phyloP scores from a whole-genome alignment of 495 filamentous ascomycete genomes.

The Neohortaea acidophila region DNA sequence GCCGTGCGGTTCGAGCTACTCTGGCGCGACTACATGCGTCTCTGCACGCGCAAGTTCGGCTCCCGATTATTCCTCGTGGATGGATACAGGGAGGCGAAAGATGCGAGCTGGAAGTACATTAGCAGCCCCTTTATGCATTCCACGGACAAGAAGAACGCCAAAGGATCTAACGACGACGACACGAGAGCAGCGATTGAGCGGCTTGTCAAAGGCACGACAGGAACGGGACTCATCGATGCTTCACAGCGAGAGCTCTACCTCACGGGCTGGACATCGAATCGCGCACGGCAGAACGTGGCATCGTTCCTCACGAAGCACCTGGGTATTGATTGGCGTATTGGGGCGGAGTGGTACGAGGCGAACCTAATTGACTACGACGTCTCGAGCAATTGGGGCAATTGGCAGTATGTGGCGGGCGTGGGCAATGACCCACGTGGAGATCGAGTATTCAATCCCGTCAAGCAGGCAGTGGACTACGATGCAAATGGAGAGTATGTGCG shows the following conservation, averaged over 20 bases:
- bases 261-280: slow-evolving; percentile 59
- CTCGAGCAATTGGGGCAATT: slow-evolving; percentile 59
- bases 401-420: slow-evolving; percentile 60
- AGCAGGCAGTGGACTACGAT: slow-evolving; percentile 58
- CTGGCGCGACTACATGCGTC: slow-evolving; percentile 63
- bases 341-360: slow-evolving; percentile 65
- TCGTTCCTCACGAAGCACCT: slow-evolving; percentile 56
- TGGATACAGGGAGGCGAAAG: slow-evolving; percentile 40
- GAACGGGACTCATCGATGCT: slow-evolving; percentile 56
- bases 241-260: slow-evolving; percentile 50
- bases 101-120: slow-evolving; percentile 11
- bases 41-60: slow-evolving; percentile 50
- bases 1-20: slow-evolving; percentile 53
- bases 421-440: slow-evolving; percentile 57
- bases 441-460: slow-evolving; percentile 57
- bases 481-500: slow-evolving; percentile 47
- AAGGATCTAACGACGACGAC: slow-evolving; percentile 20
- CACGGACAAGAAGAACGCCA: slow-evolving; percentile 21
- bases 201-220: slow-evolving; percentile 47
- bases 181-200: slow-evolving; percentile 27
- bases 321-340: slow-evolving; percentile 58
- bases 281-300: slow-evolving; percentile 55
- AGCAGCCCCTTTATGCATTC: slow-evolving; percentile 11
- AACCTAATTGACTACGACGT: slow-evolving; percentile 57
- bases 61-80: slow-evolving; percentile 40